Conservation (phyloP, 2,329 filamentous ascomycete species). For the Monilinia laxa region DNA sequence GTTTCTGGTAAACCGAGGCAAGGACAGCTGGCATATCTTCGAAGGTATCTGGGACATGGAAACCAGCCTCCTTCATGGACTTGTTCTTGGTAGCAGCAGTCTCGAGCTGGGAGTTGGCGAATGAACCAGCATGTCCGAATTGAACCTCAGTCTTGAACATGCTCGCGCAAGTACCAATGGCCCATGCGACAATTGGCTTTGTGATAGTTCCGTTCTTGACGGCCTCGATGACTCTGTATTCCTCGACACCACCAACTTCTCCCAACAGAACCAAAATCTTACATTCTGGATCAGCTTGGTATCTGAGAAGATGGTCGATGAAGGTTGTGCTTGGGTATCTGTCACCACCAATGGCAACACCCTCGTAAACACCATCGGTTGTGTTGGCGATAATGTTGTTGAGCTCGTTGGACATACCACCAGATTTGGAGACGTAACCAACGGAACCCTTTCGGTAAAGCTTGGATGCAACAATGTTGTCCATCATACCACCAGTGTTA, state of each 20-base stretch:
- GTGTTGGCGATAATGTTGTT: constrained; percentile 99
- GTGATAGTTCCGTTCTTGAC: constrained; percentile 92
- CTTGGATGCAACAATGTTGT: constrained; percentile 99
- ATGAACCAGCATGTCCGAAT: constrained; percentile 97
- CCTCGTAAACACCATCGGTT: constrained; percentile 98
- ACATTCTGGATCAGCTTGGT: constrained; percentile 94
- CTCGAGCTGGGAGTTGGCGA: constrained; percentile 99
- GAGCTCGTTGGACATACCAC: constrained; percentile 99
- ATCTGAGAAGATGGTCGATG: constrained; percentile 96
- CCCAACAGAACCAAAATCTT: constrained; percentile 95
- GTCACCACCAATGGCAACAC: constrained; percentile 98
- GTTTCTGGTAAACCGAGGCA: constrained; percentile 79
- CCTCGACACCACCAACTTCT: constrained; percentile 98
- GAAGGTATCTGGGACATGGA: constrained; percentile 93
- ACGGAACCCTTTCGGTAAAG: constrained; percentile 99
- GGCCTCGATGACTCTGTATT: constrained; percentile 99
- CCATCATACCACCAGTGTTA: constrained; percentile 99
- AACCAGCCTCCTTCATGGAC: constrained; percentile 90
- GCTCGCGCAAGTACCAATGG: constrained; percentile 97
- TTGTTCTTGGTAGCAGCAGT: constrained; percentile 96
- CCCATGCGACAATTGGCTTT: constrained; percentile 99
- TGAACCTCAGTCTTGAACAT: constrained; percentile 99
- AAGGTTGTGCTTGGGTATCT: constrained; percentile 98
- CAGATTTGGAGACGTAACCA: constrained; percentile 99
- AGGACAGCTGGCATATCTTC: constrained; percentile 85